A percentile compares a stretch with the other conserved stretches of the same genome.
phyloP scores from a whole-genome alignment of 306 rosid genomes.

The Vigna hirtella region DNA sequence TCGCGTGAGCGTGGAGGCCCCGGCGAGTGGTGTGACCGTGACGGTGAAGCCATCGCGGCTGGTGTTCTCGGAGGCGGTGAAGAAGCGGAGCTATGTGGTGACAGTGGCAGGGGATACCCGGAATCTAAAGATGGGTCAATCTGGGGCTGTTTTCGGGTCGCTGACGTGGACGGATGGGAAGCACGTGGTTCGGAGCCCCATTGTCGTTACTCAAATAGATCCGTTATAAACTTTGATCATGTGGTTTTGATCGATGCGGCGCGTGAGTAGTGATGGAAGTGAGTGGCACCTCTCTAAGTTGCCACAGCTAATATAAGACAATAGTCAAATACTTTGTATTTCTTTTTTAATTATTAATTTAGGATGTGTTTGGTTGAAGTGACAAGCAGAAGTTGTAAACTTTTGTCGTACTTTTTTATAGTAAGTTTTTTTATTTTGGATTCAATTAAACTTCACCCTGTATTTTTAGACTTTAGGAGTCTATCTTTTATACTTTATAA shows the following conservation, averaged over 20 bases:
- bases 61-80: constrained; percentile 60
- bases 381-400: background rate
- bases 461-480: constrained; percentile 16
- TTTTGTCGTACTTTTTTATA: background rate
- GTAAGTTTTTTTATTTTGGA: background rate
- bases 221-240: constrained; percentile 62
- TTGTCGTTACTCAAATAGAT: constrained; percentile 71
- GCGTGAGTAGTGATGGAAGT: background rate
- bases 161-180: constrained; percentile 82
- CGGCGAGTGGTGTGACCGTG: constrained; percentile 68
- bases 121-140: constrained; percentile 57
- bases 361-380: constrained; percentile 19
- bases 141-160: constrained; percentile 84
- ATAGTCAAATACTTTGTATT: constrained; percentile 8
- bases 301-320: constrained; percentile 33
- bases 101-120: constrained; percentile 64
- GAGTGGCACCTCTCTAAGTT: background rate
- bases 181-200: constrained; percentile 89
- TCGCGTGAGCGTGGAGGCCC: constrained; percentile 55
- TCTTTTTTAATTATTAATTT: background rate
- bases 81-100: constrained; percentile 69
- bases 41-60: constrained; percentile 73
- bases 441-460: constrained; percentile 10
- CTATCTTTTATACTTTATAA: constrained; percentile 8
- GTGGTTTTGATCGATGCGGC: constrained; percentile 53